phyloP scores from a whole-genome alignment of 257 asterid genomes.

The Solanum virginianum region DNA sequence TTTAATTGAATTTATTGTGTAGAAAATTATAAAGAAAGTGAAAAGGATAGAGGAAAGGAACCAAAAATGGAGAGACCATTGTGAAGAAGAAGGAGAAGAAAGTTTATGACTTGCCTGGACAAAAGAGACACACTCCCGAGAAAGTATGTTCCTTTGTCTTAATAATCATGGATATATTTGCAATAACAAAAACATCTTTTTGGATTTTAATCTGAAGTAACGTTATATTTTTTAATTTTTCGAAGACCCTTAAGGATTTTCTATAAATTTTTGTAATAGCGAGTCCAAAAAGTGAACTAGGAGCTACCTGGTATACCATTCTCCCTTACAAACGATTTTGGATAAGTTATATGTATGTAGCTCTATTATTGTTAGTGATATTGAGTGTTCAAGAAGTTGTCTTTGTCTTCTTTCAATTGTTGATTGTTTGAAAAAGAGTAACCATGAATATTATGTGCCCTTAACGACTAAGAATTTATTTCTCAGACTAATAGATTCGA shows the following conservation, averaged over 20 bases:
- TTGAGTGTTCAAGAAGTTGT: background rate
- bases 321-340: background rate
- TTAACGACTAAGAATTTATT: too few relatives aligned
- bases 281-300: constrained; percentile 83
- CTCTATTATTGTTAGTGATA: background rate
- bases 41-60: constrained; percentile 16
- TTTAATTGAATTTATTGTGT: background rate
- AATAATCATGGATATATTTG: background rate
- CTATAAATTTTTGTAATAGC: constrained; percentile 54
- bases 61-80: constrained; percentile 20
- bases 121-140: constrained; percentile 68
- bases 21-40: constrained; percentile 10
- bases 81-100: constrained; percentile 45
- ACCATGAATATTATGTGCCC: background rate
- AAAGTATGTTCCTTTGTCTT: constrained; percentile 29
- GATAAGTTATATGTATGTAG: background rate
- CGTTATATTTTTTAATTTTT: constrained; percentile 6
- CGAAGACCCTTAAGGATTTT: constrained; percentile 85
- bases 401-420: background rate
- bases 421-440: background rate
- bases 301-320: constrained; percentile 54
- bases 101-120: constrained; percentile 74
- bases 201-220: background rate
- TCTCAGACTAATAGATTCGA: too few relatives aligned
- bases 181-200: background rate